Evolutionary conservation across 2,329 filamentous ascomycete species (phyloP), one percentile per base, ranked within the genome.

Genomic region (Cladorrhinum sp.): DNA sequence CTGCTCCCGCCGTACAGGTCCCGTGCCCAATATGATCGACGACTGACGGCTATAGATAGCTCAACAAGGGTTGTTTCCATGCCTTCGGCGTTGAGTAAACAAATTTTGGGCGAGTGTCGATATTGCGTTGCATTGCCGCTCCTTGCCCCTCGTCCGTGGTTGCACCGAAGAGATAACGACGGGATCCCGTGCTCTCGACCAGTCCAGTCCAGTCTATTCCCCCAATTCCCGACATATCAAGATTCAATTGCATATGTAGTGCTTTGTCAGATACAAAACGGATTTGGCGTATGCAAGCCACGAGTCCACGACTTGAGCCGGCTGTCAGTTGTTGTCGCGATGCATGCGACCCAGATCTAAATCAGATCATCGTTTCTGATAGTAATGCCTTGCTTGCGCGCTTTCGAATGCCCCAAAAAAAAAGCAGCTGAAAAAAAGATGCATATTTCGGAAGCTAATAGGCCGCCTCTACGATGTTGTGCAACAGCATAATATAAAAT

Each of bases 1-100:
- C 14, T 36, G 33, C 7, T 24, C n/a, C n/a, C 46, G 16, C 46
- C n/a, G 46, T 3, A 3, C 18, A n/a, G 46, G 16, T 21, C 4
- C 16, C 14, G 46, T 21, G 18, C 4, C 3, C 12, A 16, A 46
- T 55, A 46, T 46, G 53, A 55, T 55, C 53, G 36, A 54, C 51
- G 28, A 36, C 36, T 10, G 33, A 9, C 21, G 23, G 42, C 53
- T 55, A 55, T 42, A 46, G 33, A 55, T 55, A 55, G 53, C 18
- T 20, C 20, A 36, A 23, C 53, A 55, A 46, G 53, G 53, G 26
- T 55, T 21, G 12, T 20, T 20, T 54, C 28, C n/a, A n/a, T n/a
- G n/a, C n/a, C n/a, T n/a, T 24, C n/a, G 50, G 21, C 50, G 5
- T 30, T 36, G 33, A 2, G 33, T 36, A 16, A 36, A 36, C 26